phyloP scores from a whole-genome alignment of 345 rosid species.

The Crucihimalaya himalaica region DNA sequence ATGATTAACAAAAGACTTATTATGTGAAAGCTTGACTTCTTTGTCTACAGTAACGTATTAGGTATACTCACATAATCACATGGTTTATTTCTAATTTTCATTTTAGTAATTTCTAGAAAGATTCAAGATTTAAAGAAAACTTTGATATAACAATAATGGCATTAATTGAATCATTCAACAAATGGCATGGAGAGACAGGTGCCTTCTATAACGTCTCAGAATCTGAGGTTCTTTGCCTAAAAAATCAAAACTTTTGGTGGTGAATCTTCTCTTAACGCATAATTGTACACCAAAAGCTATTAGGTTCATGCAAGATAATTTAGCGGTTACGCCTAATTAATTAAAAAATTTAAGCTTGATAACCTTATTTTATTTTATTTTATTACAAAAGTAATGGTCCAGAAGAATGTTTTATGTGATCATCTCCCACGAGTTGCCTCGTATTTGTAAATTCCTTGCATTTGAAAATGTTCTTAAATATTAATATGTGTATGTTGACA shows the following conservation, averaged over 20 bases:
- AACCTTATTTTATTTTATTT: background rate
- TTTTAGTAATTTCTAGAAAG: constrained; percentile 20
- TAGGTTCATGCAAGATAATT: constrained; percentile 14
- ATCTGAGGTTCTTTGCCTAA: constrained; percentile 20
- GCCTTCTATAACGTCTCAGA: constrained; percentile 24
- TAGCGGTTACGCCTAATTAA: background rate
- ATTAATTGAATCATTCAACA: constrained; percentile 18
- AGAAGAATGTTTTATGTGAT: background rate
- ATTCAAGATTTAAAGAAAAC: constrained; percentile 2
- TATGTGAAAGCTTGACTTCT: constrained; percentile 34
- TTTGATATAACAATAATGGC: background rate
- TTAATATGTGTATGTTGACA: background rate
- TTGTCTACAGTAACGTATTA: constrained; percentile 36
- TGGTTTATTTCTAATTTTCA: background rate
- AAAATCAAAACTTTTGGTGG: constrained; percentile 18
- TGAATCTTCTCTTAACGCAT: constrained; percentile 29
- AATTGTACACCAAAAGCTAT: background rate
- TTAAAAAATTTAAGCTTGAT: background rate
- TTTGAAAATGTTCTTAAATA: background rate
- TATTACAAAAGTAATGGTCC: background rate
- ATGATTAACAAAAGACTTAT: constrained; percentile 16
- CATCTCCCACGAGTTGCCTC: background rate
- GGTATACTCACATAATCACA: constrained; percentile 34
- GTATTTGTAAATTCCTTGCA: background rate
- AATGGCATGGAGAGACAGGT: constrained; percentile 23